Base-by-base conservation (phyloP, 441 rosid genomes). In the Pelargonium cotyledonis region DNA sequence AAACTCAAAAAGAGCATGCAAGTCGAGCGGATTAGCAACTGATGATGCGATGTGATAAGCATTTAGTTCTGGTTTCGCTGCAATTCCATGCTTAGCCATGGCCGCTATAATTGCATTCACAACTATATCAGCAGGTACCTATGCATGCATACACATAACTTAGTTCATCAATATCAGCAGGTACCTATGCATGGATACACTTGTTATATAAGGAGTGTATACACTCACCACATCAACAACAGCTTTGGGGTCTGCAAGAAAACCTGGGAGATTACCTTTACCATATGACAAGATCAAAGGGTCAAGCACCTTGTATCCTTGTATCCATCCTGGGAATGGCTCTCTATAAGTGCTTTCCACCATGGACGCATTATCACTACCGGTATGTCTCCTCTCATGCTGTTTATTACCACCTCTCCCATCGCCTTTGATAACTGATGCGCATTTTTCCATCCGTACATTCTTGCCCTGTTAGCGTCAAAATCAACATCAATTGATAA, bases 281-380 rank as follows among this genome's bases (percentile, higher is more conserved):
- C 74, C 84, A 19, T 80, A 75, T 0, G 55, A 67, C 15, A 77
- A 15, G 1, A 80, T 14, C 0, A 83, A 0, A 15, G 83, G 89
- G 51, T 78, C 85, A 1, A 14, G 0, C 76, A 78, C 49, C 75
- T 70, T 82, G 67, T 72, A 35, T 41, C 86, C 86, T 76, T 79
- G 74, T 26, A 83, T 77, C 88, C 79, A 78, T 49, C 85, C 83
- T 1, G 86, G 82, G 47, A 77, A 85, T n/a, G 88, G 84, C 47
- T 85, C 84, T 2, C 3, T 67, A 57, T 70, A 79, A 4, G 84
- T 70, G 71, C 82, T 74, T 31, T 73, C 77, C 0, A 80, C 69
- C 10, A 44, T 7, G 63, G 86, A 41, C 82, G 81, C 49, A 79
- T 35, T 10, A 80, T 79, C 6, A 81, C 80, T 14, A 78, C 71